Conservation (phyloP, 2,329 filamentous ascomycete genomes). For the Emergomyces africanus region DNA sequence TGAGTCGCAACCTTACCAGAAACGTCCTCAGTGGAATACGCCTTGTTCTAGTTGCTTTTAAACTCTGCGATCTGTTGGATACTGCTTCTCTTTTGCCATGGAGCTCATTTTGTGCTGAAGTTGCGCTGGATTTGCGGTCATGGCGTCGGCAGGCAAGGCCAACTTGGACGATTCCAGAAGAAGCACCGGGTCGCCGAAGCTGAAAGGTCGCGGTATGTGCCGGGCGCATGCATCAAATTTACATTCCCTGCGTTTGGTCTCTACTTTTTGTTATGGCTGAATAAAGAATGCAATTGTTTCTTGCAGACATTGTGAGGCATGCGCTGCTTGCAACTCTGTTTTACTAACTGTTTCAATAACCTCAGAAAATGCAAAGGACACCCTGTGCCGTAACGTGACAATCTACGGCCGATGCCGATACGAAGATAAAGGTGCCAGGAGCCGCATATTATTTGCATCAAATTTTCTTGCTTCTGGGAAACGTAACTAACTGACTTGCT, state of each 20-base stretch:
- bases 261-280: background rate
- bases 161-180: slow-evolving; percentile 34
- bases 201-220: slow-evolving; percentile 36
- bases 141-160: slow-evolving; percentile 33
- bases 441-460: background rate
- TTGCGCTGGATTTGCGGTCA: slow-evolving; percentile 22
- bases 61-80: slow-evolving; percentile 13
- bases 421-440: slow-evolving; percentile 58
- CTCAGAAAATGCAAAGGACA: slow-evolving; percentile 68
- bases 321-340: background rate
- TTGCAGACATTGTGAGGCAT: background rate
- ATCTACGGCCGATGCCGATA: slow-evolving; percentile 91
- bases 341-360: slow-evolving; percentile 3
- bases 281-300: background rate
- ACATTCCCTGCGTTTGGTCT: background rate
- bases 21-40: slow-evolving; percentile 23
- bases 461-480: background rate
- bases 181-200: slow-evolving; percentile 33
- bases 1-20: background rate
- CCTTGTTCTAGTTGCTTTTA: slow-evolving; percentile 18
- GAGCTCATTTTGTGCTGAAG: slow-evolving; percentile 28
- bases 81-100: slow-evolving; percentile 25
- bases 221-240: background rate
- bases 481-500: slow-evolving; percentile 8
- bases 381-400: slow-evolving; percentile 78